These are phyloP conservation scores for Bipolaris victoriae DNA, from an alignment of 2,329 filamentous ascomycete genomes.

Conservation along the genomic window DNA sequence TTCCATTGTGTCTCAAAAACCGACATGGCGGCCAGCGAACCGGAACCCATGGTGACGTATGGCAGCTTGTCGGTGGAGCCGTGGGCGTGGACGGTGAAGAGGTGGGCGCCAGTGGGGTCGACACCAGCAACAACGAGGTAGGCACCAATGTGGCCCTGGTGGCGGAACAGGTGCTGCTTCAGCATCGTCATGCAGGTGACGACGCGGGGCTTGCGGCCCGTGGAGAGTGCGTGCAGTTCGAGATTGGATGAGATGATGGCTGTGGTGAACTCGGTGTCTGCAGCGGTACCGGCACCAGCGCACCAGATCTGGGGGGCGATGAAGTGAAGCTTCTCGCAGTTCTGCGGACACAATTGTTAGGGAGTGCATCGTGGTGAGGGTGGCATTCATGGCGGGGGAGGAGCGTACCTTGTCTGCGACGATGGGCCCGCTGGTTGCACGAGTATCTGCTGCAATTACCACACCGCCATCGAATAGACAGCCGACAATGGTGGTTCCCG, in stretches of 20 bases:
- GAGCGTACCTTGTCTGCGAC: constrained; percentile 86
- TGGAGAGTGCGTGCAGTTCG: constrained; percentile 95
- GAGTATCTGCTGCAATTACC: constrained; percentile 97
- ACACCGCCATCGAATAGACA: constrained; percentile 97
- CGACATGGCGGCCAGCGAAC: constrained; percentile 94
- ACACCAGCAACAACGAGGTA: constrained; percentile 97
- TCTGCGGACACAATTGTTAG: constrained; percentile 57
- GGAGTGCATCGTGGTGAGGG: not conserved
- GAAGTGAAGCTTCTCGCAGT: constrained; percentile 99
- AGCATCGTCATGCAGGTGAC: constrained; percentile 99
- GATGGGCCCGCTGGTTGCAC: constrained; percentile 95
- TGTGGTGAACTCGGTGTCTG: constrained; percentile 98
- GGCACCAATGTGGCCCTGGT: constrained; percentile 97
- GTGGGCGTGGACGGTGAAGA: constrained; percentile 98
- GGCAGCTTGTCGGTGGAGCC: constrained; percentile 98
- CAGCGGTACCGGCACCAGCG: constrained; percentile 94
- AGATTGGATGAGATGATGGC: constrained; percentile 98
- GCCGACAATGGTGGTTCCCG: constrained; percentile 97
- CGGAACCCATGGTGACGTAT: constrained; percentile 98
- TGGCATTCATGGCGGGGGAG: constrained; percentile 2
- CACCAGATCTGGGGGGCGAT: constrained; percentile 99
- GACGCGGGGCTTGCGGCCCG: constrained; percentile 93
- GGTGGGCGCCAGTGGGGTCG: constrained; percentile 90
- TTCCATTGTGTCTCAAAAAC: constrained; percentile 98
- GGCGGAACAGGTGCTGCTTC: constrained; percentile 98